Evolutionary conservation across 208 protist genomes (phyloP).

Genomic region (Novymonas esmeraldas): DNA sequence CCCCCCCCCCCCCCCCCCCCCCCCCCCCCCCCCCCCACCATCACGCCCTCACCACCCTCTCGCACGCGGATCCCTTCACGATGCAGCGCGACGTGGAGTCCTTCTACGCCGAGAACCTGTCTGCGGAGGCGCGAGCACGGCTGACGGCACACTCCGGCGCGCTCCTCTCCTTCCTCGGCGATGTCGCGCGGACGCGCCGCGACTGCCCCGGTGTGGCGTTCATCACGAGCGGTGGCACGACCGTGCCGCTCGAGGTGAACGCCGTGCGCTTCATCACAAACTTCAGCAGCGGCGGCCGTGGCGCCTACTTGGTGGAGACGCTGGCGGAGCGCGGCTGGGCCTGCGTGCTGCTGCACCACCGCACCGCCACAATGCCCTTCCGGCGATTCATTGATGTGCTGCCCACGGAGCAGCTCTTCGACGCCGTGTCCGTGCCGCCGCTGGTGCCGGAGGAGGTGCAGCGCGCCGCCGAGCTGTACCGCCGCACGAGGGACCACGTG

Average conservation of each 20-base stretch:
- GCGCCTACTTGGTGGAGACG: slow-evolving; percentile 66
- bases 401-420: slow-evolving; percentile 55
- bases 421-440: slow-evolving; percentile 1
- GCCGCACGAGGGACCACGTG: slow-evolving; percentile 39
- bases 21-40: neutral
- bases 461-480: slow-evolving; percentile 34
- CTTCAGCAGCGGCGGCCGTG: slow-evolving; percentile 83
- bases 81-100: slow-evolving; percentile 28
- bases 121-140: slow-evolving; percentile 10
- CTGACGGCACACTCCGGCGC: slow-evolving; percentile 38
- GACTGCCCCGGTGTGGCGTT: slow-evolving; percentile 63
- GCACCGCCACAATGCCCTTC: slow-evolving; percentile 58
- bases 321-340: slow-evolving; percentile 70
- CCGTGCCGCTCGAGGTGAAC: slow-evolving; percentile 81
- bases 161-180: slow-evolving; percentile 37
- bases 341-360: slow-evolving; percentile 72
- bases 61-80: neutral
- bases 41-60: neutral
- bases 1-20: neutral
- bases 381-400: slow-evolving; percentile 55
- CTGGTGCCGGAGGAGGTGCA: too few species aligned
- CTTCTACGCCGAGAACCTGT: slow-evolving; percentile 74
- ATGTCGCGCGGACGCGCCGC: slow-evolving; percentile 6
- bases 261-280: slow-evolving; percentile 86
- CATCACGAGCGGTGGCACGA: slow-evolving; percentile 83